Evolutionary conservation across 2,329 filamentous ascomycete species (phyloP).

Genomic region (Cercospora zeae-maydis): DNA sequence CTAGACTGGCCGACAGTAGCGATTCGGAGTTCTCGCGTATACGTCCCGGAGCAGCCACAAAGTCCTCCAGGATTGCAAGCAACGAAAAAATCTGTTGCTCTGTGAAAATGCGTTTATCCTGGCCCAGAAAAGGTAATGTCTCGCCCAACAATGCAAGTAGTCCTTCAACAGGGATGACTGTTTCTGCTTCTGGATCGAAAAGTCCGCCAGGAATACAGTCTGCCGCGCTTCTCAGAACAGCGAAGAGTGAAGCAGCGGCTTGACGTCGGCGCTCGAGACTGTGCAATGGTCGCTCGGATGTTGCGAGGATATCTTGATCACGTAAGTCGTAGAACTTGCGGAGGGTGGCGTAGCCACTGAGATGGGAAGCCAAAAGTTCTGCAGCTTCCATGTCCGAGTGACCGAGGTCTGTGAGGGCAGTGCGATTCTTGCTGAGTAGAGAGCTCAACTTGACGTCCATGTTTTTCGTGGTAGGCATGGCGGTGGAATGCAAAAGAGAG

Average conservation of each 20-base stretch:
- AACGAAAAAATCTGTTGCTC: constrained; percentile 30
- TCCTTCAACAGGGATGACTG: constrained; percentile 85
- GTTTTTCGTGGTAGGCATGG: constrained; percentile 67
- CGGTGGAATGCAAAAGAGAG: constrained; percentile 78
- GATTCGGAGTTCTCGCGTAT: constrained; percentile 31
- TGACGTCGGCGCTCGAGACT: constrained; percentile 63
- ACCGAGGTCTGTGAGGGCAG: constrained; percentile 68
- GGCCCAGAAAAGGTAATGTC: constrained; percentile 70
- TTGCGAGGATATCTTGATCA: constrained; percentile 56
- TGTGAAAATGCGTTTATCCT: constrained; percentile 39
- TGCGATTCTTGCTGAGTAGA: constrained; percentile 68
- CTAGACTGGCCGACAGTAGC: constrained; percentile 27
- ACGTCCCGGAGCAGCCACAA: constrained; percentile 26
- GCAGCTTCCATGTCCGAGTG: constrained; percentile 76
- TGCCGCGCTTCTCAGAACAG: constrained; percentile 80
- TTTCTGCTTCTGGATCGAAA: constrained; percentile 74
- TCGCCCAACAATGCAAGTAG: constrained; percentile 80
- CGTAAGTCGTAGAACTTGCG: constrained; percentile 87
- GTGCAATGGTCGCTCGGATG: constrained; percentile 40
- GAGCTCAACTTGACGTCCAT: constrained; percentile 69
- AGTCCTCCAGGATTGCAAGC: constrained; percentile 33
- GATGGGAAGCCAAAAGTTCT: constrained; percentile 74
- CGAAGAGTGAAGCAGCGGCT: constrained; percentile 69
- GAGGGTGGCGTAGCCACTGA: constrained; percentile 88
- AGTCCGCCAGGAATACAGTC: constrained; percentile 89